phyloP scores from a whole-genome alignment of 2,329 filamentous ascomycete genomes.

The Neofusicoccum umdonicola region DNA sequence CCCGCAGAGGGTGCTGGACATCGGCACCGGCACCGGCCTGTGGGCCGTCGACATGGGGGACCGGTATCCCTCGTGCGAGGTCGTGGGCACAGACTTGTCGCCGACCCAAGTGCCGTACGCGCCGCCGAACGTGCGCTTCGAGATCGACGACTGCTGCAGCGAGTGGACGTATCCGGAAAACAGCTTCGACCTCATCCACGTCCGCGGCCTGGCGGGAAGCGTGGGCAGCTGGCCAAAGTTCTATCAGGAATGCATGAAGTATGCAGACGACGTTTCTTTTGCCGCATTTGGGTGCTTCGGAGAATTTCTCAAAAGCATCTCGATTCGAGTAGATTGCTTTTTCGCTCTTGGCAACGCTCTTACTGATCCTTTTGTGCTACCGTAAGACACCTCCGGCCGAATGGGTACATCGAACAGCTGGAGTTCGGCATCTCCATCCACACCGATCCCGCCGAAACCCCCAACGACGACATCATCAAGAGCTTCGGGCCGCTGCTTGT shows the following conservation, averaged over 20 bases:
- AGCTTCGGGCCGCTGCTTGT: constrained; percentile 12
- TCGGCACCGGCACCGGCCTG: constrained; percentile 35
- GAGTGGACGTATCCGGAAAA: constrained; percentile 41
- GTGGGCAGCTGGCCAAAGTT: constrained; percentile 42
- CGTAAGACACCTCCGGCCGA: constrained; percentile 34
- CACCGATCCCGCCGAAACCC: constrained; percentile 21
- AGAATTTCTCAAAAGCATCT: neutral
- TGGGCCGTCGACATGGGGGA: constrained; percentile 41
- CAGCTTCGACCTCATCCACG: constrained; percentile 41
- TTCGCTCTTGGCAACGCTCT: neutral
- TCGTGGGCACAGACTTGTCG: constrained; percentile 37
- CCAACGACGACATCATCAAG: constrained; percentile 20
- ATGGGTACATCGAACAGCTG: constrained; percentile 43
- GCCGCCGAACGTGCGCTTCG: constrained; percentile 44
- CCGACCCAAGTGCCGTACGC: constrained; percentile 34
- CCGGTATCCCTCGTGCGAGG: constrained; percentile 32
- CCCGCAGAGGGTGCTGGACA: constrained; percentile 32
- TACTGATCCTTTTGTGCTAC: neutral
- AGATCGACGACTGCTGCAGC: constrained; percentile 44
- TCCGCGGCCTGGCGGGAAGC: constrained; percentile 41
- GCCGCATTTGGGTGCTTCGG: neutral
- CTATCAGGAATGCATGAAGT: constrained; percentile 32
- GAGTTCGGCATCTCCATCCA: constrained; percentile 35
- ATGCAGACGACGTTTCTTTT: neutral
- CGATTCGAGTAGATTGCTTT: neutral